phyloP scores from a whole-genome alignment of 805 yeast genomes.

The Saturnispora diversa region DNA sequence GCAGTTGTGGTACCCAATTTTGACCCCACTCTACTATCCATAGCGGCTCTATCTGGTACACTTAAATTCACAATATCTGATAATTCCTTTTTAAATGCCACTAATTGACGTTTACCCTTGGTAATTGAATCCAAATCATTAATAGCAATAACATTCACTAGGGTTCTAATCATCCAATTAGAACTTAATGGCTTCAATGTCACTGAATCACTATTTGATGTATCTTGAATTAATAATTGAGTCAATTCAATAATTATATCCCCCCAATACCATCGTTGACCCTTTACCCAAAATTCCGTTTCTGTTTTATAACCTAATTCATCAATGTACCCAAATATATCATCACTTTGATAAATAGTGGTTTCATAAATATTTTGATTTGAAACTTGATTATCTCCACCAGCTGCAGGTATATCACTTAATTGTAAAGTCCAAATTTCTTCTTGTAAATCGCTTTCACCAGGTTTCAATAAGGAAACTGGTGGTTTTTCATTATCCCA shows the following conservation, averaged over 20 bases:
- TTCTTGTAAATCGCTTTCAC: constrained; percentile 15
- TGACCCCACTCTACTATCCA: constrained; percentile 67
- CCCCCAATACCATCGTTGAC: constrained; percentile 53
- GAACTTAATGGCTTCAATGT: constrained; percentile 13
- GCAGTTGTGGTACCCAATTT: constrained; percentile 2
- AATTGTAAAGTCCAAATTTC: constrained; percentile 56
- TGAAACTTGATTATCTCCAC: constrained; percentile 55
- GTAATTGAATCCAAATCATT: constrained; percentile 70
- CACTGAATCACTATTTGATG: not conserved
- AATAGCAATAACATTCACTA: constrained; percentile 59
- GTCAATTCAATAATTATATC: constrained; percentile 54
- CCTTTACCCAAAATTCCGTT: constrained; percentile 53
- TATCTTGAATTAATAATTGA: constrained; percentile 35
- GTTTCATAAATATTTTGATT: constrained; percentile 64
- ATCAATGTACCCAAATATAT: constrained; percentile 39
- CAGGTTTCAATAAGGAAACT: constrained; percentile 7
- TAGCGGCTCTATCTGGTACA: constrained; percentile 68
- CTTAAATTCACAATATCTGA: constrained; percentile 59
- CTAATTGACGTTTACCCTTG: constrained; percentile 55
- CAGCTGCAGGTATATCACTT: constrained; percentile 61
- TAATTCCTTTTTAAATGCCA: constrained; percentile 55
- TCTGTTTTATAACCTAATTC: constrained; percentile 67
- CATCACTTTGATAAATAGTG: constrained; percentile 42
- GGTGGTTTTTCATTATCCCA: constrained; percentile 29
- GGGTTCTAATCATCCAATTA: constrained; percentile 45